A percentile compares a stretch with the other conserved stretches of the same genome.
Evolutionary conservation across 495 filamentous ascomycete genomes (phyloP).

Genomic region (Tuber umbilicatum): DNA sequence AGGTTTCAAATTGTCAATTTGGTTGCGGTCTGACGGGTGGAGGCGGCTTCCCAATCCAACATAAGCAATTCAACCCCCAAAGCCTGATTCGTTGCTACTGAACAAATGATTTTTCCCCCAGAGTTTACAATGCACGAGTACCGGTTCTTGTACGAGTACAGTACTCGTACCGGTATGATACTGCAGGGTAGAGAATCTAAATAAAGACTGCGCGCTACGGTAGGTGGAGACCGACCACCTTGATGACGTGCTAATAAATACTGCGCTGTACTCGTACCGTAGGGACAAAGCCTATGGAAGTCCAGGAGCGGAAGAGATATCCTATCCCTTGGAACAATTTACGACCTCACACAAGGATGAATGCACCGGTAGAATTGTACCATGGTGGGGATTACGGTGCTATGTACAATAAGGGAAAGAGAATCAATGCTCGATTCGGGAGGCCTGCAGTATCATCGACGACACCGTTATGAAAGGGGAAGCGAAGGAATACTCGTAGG

Average conservation of each 20-base stretch:
- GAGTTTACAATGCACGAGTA: neutral
- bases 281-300: neutral
- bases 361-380: neutral
- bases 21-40: neutral
- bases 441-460: neutral
- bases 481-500: neutral
- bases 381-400: neutral
- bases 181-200: neutral
- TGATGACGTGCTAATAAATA: neutral
- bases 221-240: neutral
- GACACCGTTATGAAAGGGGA: neutral
- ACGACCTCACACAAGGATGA: neutral
- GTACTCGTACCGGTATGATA: no score
- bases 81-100: neutral
- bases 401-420: neutral
- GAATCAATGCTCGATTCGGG: neutral
- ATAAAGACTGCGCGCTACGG: neutral
- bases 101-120: neutral
- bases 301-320: neutral
- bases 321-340: neutral
- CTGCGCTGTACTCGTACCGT: no score
- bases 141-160: no score
- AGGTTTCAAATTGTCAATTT: neutral
- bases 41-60: neutral
- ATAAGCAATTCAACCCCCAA: neutral